Base-by-base conservation (phyloP, 495 filamentous ascomycete genomes). In the Aspergillus nanangensis region DNA sequence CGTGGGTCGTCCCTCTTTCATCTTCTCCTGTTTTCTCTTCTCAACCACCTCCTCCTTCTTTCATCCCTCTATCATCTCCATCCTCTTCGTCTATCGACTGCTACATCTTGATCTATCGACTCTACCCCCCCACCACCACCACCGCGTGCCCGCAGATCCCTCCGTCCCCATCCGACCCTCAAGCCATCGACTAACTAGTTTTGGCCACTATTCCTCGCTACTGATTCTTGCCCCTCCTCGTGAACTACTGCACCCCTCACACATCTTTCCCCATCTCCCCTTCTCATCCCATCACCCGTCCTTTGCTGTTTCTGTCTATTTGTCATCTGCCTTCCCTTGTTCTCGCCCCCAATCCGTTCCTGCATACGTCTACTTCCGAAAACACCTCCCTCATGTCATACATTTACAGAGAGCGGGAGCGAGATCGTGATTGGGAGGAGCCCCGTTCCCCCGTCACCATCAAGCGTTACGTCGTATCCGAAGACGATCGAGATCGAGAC, bases 401-500 rank as follows among this genome's bases (percentile, higher is more conserved):
- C 58, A 48, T 53, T 19, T 70, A 72, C 52, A 61, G 67, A 64
- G 66, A 73, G 41, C 60, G 58, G 21, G 61, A 71, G 20, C 58
- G 73, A 49, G 72, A 75, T 10, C 59, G 63, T n/a, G 66, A 70
- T 45, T 72, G 66, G 55, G 68, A 75, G 44, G 67, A 71, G 13
- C 51, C 57, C 44, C 67, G 71, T 38, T 58, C 56, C 27, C 50
- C 66, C 23, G 59, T 68, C 44, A 66, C 67, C 5, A 62, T 76
- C 49, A 77, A 78, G 50, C 70, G 71, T 46, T 77, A 78, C 62
- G 67, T 74, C 53, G 63, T 78, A 44, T 38, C 58, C 11, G 71
- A 76, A 2, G 71, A 72, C 25, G 63, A 72, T 15, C 68, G 72
- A 37, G 60, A 61, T 4, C 69, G 71, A 14, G 62, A 63, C 23